phyloP scores from a whole-genome alignment of 768 basidiomycete genomes.

The Mycena kentingensis region DNA sequence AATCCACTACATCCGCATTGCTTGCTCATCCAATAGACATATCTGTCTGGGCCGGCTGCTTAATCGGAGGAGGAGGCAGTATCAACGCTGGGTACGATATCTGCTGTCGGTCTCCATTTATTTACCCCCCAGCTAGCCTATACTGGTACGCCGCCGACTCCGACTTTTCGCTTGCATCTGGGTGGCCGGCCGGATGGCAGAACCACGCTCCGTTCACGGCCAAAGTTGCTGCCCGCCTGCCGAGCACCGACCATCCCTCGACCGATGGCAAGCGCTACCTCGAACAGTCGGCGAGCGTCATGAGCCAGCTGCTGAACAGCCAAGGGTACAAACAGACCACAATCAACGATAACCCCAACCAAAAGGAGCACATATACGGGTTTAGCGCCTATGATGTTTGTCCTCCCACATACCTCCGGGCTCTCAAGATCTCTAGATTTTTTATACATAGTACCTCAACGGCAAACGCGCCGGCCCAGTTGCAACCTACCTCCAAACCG shows the following conservation, averaged over 20 bases:
- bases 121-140: constrained; percentile 30
- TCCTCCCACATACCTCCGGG: background rate
- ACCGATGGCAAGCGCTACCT: constrained; percentile 62
- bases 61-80: constrained; percentile 63
- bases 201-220: constrained; percentile 54
- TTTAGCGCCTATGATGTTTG: constrained; percentile 48
- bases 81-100: constrained; percentile 59
- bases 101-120: background rate
- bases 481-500: constrained; percentile 62
- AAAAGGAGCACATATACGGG: constrained; percentile 62
- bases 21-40: constrained; percentile 42
- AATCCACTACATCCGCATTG: background rate
- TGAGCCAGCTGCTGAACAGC: constrained; percentile 42
- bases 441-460: constrained; percentile 36
- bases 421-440: background rate
- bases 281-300: constrained; percentile 50
- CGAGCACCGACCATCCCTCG: constrained; percentile 59
- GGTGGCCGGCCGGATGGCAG: constrained; percentile 58
- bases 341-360: constrained; percentile 57
- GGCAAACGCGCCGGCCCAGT: constrained; percentile 59
- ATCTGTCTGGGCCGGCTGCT: constrained; percentile 62
- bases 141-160: constrained; percentile 57
- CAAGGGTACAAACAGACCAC: constrained; percentile 56
- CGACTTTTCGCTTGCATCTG: constrained; percentile 51
- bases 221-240: constrained; percentile 52